Evolutionary conservation across 768 basidiomycete genomes (phyloP), one percentile per base, ranked within the genome.

Genomic region (Auriculariales sp.): DNA sequence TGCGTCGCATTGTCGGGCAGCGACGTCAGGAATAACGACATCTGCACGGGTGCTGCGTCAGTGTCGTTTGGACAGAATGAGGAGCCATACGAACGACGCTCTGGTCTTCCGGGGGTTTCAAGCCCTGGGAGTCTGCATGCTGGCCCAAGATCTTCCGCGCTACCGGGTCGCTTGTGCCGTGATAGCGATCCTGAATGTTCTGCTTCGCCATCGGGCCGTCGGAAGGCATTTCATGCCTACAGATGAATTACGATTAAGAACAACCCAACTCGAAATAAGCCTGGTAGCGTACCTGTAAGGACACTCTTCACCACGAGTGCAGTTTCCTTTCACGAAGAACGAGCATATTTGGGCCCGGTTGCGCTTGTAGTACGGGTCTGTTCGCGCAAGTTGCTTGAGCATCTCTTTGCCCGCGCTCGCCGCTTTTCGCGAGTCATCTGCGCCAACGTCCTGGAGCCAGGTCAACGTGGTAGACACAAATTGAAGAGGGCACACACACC

Each of bases 291-390:
- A 78, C 80, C 81, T 65, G 64, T 90, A 98, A 2, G 95, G 95
- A 62, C 95, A 99, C 52, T 94, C 91, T 12, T 68, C 66, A 5
- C 95, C 95, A 35, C 95, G 78, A 33, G 73, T 89, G 63, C 95
- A 99, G 49, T 93, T 86, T 0, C 95, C 95, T 66, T 98, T 99
- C 46, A 75, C 81, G 61, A 82, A 98, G 74, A 98, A 98, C 2
- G 87, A 89, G 64, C 95, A 99, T 12, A 95, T 61, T 55, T 97
- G 86, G 42, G 95, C 90, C 49, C 85, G 70, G 66, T 98, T 99
- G 50, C 94, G 81, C 66, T 97, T 95, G 70, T 98, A 98, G 63
- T 91, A 91, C 0, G 95, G 95, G 58, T 98, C 94, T 28, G 87
- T 88, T 56, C 94, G 77, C 22, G 95, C 95, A 10, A 99, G 68